Base-by-base conservation (phyloP, 2,329 filamentous ascomycete species). In the Zymoseptoria pseudotritici region DNA sequence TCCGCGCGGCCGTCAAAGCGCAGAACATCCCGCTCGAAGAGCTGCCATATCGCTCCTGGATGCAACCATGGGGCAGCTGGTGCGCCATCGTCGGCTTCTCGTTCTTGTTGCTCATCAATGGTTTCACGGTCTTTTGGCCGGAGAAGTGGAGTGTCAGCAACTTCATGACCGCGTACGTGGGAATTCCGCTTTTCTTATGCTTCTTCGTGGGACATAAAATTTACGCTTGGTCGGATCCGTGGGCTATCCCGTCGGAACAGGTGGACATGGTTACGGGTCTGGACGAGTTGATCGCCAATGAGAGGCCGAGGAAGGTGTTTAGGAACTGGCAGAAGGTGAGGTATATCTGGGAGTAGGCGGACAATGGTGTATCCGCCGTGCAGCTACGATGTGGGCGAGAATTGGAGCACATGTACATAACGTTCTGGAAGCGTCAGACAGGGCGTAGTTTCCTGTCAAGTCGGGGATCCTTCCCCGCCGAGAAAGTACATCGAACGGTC, bases 71-170 rank as follows among this genome's bases (percentile, higher is more conserved):
- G 69, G 84, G 83, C 2, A 82, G 87, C 0, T 90, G 80, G 68
- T 74, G 82, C 57, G 79, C 81, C 9, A 79, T 90, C 1, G 70
- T 81, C 17, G 70, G 84, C 22, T 81, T 90, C 57, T 70, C 73
- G 2, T 74, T 90, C 24, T 77, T 92, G n/a, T 83, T 81, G 1
- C 74, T 92, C 2, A 86, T 89, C 66, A 90, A 90, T 67, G 89
- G 88, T 1, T 93, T 91, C 74, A 82, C 86, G 42, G 82, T 88
- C 13, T 92, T 93, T 71, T 87, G 87, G 71, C 83, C 84, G 0
- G 75, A 78, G 7, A 78, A 85, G 26, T 93, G 86, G 82, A 82
- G 78, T 17, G 81, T 80, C 0, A 77, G 80, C 4, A 79, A 79
- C 66, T 94, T 94, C 67, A 74, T 87, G 65, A 86, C 84, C 0